Evolutionary conservation across 1,284 basidiomycete genomes (phyloP), one percentile per base, ranked within the genome.

Genomic region (Cronartium ribicola): DNA sequence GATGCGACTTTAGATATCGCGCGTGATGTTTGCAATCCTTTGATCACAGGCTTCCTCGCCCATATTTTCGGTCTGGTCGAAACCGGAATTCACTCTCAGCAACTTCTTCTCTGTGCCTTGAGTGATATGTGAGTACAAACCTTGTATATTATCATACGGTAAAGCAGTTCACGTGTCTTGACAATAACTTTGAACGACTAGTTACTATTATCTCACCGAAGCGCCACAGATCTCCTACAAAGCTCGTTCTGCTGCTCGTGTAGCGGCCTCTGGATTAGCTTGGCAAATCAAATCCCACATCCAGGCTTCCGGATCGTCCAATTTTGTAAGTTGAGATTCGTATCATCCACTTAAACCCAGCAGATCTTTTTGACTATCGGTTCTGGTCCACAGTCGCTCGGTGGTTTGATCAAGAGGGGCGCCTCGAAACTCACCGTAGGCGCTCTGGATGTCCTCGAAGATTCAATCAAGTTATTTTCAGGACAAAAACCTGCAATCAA

Each of bases 201-300:
- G 71, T 14, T 73, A 73, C 62, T 61, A 55, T 14, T 73, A 73
- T 40, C 41, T 73, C 40, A 73, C 48, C n/a, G 51, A n/a, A 13
- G 51, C 66, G 41, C 14, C 63, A 13, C 64, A 61, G 44, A 73
- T 73, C 22, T 66, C 64, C 36, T 73, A 36, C 64, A 66, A 66
- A 46, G 41, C 62, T 37, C 63, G 71, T 44, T 44, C 71, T 22
- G 22, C 71, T 43, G 71, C 71, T 37, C 48, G 71, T 59, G 64
- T 73, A 8, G 71, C 71, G 13, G 63, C 64, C 17, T 46, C 36
- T 20, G 71, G 51, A 17, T 62, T 73, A n/a, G 71, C 71, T 22
- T 73, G 71, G 71, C 71, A 73, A 46, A 55, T 73, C 29, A 66
- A 67, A 60, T 59, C 44, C 17, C 63, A 66, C 40, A 73, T 73